phyloP scores from a whole-genome alignment of 202 grass and related monocot species.

The Brachypodium distachyon region DNA sequence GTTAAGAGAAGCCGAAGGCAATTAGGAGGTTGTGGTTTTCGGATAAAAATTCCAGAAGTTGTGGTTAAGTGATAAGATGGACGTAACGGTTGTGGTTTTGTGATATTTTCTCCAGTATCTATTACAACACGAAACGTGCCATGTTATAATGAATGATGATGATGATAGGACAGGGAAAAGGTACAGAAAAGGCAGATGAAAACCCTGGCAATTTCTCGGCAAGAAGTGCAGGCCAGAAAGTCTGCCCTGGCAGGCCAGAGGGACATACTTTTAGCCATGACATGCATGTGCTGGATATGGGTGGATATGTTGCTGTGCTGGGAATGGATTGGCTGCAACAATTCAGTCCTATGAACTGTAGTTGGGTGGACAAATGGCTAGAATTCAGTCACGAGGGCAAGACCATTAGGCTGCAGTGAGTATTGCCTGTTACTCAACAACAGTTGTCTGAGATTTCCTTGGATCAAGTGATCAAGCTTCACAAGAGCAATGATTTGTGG shows the following conservation, averaged over 20 bases:
- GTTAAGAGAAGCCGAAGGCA: no score
- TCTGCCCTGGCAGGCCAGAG: no score
- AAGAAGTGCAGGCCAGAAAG: constrained; percentile 16
- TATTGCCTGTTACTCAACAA: background rate
- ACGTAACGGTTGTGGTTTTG: no score
- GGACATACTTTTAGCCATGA: no score
- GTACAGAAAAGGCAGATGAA: background rate
- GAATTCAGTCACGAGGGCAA: background rate
- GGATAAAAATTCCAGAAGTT: no score
- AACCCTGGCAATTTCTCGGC: constrained; percentile 1
- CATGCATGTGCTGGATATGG: no score
- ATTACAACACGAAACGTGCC: no score
- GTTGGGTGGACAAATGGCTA: background rate
- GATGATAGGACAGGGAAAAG: no score
- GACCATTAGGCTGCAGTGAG: background rate
- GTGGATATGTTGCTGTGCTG: background rate
- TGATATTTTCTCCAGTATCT: no score
- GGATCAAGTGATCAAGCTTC: background rate
- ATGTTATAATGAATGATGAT: no score
- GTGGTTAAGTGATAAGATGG: no score
- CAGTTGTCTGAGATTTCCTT: background rate
- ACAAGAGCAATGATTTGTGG: background rate
- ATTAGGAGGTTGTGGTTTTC: no score
- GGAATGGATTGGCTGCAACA: background rate
- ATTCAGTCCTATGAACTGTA: background rate